Evolutionary conservation across 176 grass and related monocot genomes (phyloP), one percentile per base, ranked within the genome.

Genomic region (Hsuehochloa calcarea): DNA sequence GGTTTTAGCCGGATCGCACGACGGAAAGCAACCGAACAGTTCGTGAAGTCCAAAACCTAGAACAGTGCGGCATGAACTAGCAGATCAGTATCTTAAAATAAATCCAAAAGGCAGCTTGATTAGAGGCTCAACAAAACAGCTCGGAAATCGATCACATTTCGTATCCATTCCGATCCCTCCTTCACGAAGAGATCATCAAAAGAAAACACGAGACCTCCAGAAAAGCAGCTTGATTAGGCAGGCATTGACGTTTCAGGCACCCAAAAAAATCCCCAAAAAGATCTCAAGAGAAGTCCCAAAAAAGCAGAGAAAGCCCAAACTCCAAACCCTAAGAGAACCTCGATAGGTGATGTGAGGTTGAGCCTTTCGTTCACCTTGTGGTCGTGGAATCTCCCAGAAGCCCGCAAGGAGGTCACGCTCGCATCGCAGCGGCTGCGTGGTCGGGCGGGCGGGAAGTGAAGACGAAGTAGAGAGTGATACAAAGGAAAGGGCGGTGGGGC

Each of bases 361-460:
- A 17, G 47, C 8, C 3, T 13, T 17, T 9, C 0, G 10, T 56
- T 72, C 15, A 90, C 88, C 72, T 82, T 65, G 65, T 50, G 43
- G 62, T 27, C 44, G 16, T 8, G 39, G 59, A 14, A 51, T 26
- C 73, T 34, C 72, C 41, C 39, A 6, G 35, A 55, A 73, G 22
- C 12, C 5, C 0, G 10, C 41, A 23, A 61, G 20, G 13, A 13
- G 54, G 78, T 90, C 78, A 86, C 52, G 71, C 64, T 62, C 13
- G 71, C 78, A 82, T 90, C 47, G 54, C 43, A 25, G 65, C 49
- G 55, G 54, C 45, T 51, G 52, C 66, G 17, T 6, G 66, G 23
- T 38, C 78, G 54, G 65, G 27, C 78, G 88, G 88, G 88, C 88
- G 84, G 88, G 88, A 90, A 90, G 88, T 38, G 72, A 65, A 82